phyloP scores from a whole-genome alignment of 2,329 filamentous ascomycete genomes.

The Orbilia oligospora region DNA sequence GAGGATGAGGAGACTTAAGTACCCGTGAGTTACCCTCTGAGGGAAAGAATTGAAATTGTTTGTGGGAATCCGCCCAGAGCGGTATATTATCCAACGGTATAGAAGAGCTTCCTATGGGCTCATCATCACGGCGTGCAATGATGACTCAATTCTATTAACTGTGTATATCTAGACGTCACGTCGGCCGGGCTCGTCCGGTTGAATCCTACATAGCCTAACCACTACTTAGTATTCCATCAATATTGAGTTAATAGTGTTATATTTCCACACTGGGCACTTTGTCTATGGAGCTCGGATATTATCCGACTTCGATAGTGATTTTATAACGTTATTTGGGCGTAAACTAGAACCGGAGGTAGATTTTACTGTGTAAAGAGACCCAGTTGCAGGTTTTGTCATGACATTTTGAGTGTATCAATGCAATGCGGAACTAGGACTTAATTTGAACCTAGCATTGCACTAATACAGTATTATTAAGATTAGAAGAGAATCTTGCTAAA shows the following conservation, averaged over 20 bases:
- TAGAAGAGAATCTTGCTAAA: no score
- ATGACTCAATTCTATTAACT: neutral
- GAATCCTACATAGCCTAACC: neutral
- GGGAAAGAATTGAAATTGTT: neutral
- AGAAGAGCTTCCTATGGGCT: neutral
- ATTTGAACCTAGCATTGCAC: no score
- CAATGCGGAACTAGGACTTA: no score
- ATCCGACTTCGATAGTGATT: neutral
- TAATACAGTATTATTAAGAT: no score
- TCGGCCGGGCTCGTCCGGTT: neutral
- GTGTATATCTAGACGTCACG: neutral
- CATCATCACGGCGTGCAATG: neutral
- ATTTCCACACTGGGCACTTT: neutral
- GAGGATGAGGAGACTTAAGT: neutral
- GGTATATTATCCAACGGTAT: neutral
- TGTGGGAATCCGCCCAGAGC: neutral
- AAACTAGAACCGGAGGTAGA: no score
- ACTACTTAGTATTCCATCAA: no score
- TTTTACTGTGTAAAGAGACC: no score
- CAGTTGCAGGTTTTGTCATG: no score
- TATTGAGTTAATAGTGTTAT: conserved; percentile 1
- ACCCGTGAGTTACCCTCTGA: neutral
- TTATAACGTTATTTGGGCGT: conserved; percentile 20
- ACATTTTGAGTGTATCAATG: no score
- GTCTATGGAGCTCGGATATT: neutral